Base-by-base conservation (phyloP, 768 basidiomycete genomes). In the Ephemerocybe angulata region DNA sequence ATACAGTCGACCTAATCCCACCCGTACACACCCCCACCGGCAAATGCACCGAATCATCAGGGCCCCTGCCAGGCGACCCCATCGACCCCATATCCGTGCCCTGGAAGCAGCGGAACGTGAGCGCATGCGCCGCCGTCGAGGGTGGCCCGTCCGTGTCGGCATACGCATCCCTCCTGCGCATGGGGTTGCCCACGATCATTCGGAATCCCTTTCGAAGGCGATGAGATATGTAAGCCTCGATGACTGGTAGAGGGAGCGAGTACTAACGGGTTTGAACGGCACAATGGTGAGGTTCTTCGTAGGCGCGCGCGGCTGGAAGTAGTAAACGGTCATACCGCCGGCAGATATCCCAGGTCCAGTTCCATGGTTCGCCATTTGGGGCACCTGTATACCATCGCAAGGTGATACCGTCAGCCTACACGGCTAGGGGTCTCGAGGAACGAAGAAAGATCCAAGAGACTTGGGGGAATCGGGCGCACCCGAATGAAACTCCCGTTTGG, bases 91-190 rank as follows among this genome's bases (percentile, higher is more conserved):
- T 7, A 28, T 56, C 41, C 29, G 19, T 56, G 30, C 55, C 55
- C 29, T 56, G 49, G 55, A 56, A 56, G 49, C 55, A 56, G 8
- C 55, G 38, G 41, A 56, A 56, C 4, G 55, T 56, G 3, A 46
- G 12, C 1, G 48, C 38, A 19, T 56, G 49, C 11, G 44, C 13
- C 13, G 24, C 6, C 13, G 55, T 50, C 7, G 28, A n/a, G n/a
- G n/a, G n/a, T n/a, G n/a, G n/a, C n/a, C n/a, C 22, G 41, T 51
- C 27, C 13, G 55, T 4, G 12, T 50, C 44, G 22, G 51, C 37
- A 22, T 50, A 40, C 21, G 22, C 13, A 19, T 40, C 33, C 13
- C n/a, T 50, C 12, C 55, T 38, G 7, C 55, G 48, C 55, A 56
- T 56, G 2, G 55, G 55, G 42, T 56, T 29, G 5, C 55, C 55